Base-by-base conservation (phyloP, 768 basidiomycete species). In the Mycena metata region DNA sequence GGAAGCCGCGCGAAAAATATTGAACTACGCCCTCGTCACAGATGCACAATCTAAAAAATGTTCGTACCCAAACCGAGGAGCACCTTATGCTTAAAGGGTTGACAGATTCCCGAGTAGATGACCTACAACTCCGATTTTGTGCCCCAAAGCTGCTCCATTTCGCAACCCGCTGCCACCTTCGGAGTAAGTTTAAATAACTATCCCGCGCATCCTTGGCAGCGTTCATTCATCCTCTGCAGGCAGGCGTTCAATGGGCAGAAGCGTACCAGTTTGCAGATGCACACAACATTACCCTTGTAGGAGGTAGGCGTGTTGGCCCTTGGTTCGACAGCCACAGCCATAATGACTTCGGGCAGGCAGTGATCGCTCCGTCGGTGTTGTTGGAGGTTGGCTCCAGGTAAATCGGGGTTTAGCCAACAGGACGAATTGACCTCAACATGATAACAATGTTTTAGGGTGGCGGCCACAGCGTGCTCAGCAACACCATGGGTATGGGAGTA, bases 401-500 rank as follows among this genome's bases (percentile, higher is more conserved):
- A 39, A 10, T 39, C 39, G 39, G 39, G 4, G 10, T 3, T 30
- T 30, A 62, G 36, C 19, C 2, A 15, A 13, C n/a, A 16, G 42
- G 16, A 21, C 12, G 21, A 23, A 12, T 3, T 24, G 4, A 12
- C 7, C 3, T 11, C 7, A 13, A 19, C 2, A 6, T 81, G 5
- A 26, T 8, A 43, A 43, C 43, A 21, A 12, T 23, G 21, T 13
- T 2, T 4, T 30, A 82, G 79, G 84, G 84, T 12, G 84, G 84
- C 45, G 84, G 84, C 3, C 84, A 85, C 70, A 73, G 82, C 24
- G 75, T 81, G 0, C 70, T 86, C 9, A 83, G 83, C 15, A 82
- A 83, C 54, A 81, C 80, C 6, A 79, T 85, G 79, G 85, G 85
- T 16, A 73, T 85, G 9, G 84, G 84, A 0, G 84, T 81, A 6